Percentiles rank a stretch among this genome's conserved stretches.
These are phyloP conservation scores for Stephanodiscus minutulus DNA, from an alignment of 108 stramenopile species.

Conservation along the genomic window DNA sequence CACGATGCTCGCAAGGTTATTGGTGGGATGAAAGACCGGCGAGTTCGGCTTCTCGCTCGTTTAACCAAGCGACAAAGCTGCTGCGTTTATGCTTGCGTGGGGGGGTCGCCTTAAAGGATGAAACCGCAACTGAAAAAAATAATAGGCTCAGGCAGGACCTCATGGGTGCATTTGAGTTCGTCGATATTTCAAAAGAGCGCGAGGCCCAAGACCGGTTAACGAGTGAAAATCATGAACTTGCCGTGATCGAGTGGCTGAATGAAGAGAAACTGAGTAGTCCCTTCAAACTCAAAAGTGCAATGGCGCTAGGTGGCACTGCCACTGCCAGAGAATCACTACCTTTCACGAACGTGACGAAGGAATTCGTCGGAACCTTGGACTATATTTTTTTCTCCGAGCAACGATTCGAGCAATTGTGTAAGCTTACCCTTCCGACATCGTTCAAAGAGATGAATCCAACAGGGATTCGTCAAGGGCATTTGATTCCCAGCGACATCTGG, in stretches of 20 bases:
- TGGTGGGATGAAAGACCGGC: conserved; percentile 85
- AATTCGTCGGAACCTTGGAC: conserved; percentile 82
- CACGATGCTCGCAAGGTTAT: conserved; percentile 77
- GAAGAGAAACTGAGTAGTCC: conserved; percentile 60
- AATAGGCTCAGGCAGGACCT: conserved; percentile 35
- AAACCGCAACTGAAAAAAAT: conserved; percentile 12
- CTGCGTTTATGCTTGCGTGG: conserved; percentile 67
- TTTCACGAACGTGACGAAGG: conserved; percentile 85
- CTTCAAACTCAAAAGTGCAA: conserved; percentile 66
- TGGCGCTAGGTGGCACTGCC: conserved; percentile 38
- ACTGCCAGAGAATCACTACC: conserved; percentile 49
- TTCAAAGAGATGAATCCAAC: conserved; percentile 58
- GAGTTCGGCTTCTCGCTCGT: conserved; percentile 81
- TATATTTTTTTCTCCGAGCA: conserved; percentile 67
- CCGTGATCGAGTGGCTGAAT: conserved; percentile 79
- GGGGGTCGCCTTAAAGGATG: conserved; percentile 63
- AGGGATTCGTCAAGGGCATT: conserved; percentile 59
- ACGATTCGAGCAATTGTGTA: conserved; percentile 46
- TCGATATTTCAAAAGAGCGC: conserved; percentile 55
- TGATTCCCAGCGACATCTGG: conserved; percentile 80
- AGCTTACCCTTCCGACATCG: conserved; percentile 64
- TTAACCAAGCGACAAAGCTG: conserved; percentile 67
- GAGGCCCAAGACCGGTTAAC: conserved; percentile 2
- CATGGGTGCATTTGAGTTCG: conserved; percentile 72
- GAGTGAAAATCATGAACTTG: conserved; percentile 11